A percentile compares a stretch with the other conserved stretches of the same genome.
Evolutionary conservation across 768 basidiomycete genomes (phyloP).

Genomic region (Psilocybe tampanensis): DNA sequence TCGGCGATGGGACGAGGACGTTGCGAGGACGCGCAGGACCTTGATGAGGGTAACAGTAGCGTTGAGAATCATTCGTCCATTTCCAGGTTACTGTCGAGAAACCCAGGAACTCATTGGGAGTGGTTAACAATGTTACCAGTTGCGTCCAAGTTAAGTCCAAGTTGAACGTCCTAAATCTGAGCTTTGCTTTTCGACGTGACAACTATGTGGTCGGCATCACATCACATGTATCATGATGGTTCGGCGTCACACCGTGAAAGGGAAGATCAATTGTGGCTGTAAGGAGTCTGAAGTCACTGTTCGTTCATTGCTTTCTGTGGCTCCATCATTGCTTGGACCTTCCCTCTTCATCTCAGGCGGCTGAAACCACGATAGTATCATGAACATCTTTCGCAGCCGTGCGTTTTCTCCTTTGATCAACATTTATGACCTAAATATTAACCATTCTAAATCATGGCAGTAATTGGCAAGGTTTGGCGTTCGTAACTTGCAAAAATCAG

Average conservation of each 20-base stretch:
- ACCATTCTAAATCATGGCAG: slow-evolving; percentile 38
- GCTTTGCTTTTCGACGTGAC: too few species aligned
- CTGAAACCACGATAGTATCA: slow-evolving; percentile 32
- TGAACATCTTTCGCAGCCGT: slow-evolving; percentile 89
- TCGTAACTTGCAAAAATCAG: slow-evolving; percentile 37
- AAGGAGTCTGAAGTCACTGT: background rate
- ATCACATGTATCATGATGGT: slow-evolving; percentile 22
- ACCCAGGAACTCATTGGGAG: too few species aligned
- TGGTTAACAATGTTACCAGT: too few species aligned
- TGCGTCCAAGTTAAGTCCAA: too few species aligned
- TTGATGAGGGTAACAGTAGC: too few species aligned
- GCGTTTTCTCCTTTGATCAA: slow-evolving; percentile 30
- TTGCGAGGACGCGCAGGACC: too few species aligned
- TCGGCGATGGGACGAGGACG: too few species aligned
- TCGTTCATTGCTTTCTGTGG: slow-evolving; percentile 4
- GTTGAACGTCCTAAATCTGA: too few species aligned
- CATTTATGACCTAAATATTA: background rate
- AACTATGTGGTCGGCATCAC: background rate
- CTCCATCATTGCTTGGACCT: slow-evolving; percentile 15
- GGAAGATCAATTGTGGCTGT: slow-evolving; percentile 10
- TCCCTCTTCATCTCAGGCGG: slow-evolving; percentile 11
- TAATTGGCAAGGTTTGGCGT: slow-evolving; percentile 96
- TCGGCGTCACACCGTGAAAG: slow-evolving; percentile 41
- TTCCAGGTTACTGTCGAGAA: too few species aligned
- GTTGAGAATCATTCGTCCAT: too few species aligned